These are phyloP conservation scores for Anthostomella pinea DNA, from an alignment of 2,329 filamentous ascomycete genomes.

Conservation along the genomic window DNA sequence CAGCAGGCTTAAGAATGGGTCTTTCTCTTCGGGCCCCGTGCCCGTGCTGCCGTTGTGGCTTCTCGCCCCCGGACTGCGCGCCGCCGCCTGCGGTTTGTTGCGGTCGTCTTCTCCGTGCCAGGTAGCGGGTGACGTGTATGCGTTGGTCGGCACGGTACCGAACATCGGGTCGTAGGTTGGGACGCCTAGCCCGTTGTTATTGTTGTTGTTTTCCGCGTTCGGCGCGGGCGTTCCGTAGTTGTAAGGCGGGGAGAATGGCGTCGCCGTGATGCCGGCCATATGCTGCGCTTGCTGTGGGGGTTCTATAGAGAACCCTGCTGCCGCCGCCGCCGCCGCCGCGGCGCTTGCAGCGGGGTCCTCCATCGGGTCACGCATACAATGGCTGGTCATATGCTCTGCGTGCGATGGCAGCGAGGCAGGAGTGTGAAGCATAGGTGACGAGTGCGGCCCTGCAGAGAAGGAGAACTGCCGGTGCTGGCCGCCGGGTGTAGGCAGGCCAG, in stretches of 20 bases:
- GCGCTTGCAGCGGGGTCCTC: slow-evolving; percentile 35
- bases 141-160: slow-evolving; percentile 51
- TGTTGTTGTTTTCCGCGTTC: slow-evolving; percentile 28
- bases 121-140: slow-evolving; percentile 49
- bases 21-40: slow-evolving; percentile 62
- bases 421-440: slow-evolving; percentile 39
- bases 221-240: slow-evolving; percentile 38
- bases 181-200: slow-evolving; percentile 29
- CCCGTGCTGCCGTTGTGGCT: slow-evolving; percentile 51
- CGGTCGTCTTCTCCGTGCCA: slow-evolving; percentile 47
- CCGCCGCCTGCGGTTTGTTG: slow-evolving; percentile 33
- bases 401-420: slow-evolving; percentile 37
- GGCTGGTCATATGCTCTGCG: slow-evolving; percentile 29
- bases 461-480: slow-evolving; percentile 38
- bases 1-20: slow-evolving; percentile 74
- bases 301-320: slow-evolving; percentile 36
- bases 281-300: slow-evolving; percentile 28
- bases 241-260: slow-evolving; percentile 43
- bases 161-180: slow-evolving; percentile 58
- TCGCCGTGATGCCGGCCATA: slow-evolving; percentile 30
- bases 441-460: slow-evolving; percentile 37
- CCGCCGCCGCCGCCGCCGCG: slow-evolving; percentile 34
- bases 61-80: slow-evolving; percentile 44
- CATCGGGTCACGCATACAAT: slow-evolving; percentile 33
- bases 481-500: slow-evolving; percentile 28